phyloP scores from a whole-genome alignment of 148 eudicot species.

The Cornus kousa region DNA sequence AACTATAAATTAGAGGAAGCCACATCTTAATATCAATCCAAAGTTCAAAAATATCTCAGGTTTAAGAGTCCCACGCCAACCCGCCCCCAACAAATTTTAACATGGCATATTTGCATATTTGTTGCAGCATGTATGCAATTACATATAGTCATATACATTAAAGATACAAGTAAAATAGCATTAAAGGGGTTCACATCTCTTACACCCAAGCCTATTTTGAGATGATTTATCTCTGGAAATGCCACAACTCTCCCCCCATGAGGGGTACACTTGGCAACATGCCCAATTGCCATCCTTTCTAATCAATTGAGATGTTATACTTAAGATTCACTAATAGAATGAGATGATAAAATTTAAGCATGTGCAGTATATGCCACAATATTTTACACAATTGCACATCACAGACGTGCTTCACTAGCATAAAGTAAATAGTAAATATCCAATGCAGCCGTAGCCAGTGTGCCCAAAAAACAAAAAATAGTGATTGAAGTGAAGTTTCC shows the following conservation, averaged over 20 bases:
- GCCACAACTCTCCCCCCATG: neutral
- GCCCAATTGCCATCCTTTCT: neutral
- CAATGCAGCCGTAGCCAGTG: neutral
- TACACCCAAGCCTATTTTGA: neutral
- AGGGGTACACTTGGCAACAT: neutral
- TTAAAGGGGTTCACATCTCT: neutral
- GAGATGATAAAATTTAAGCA: neutral
- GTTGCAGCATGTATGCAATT: too few species aligned
- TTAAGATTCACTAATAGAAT: neutral
- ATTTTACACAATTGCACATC: neutral
- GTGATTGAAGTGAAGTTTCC: neutral
- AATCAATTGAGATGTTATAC: neutral
- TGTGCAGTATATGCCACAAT: neutral
- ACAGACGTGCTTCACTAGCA: constrained; percentile 1
- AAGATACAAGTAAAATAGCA: neutral
- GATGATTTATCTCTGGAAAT: too few species aligned
- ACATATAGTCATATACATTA: neutral
- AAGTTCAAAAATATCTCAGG: neutral
- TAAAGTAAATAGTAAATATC: neutral
- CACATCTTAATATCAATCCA: neutral
- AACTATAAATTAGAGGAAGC: constrained; percentile 1
- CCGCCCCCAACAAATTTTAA: neutral
- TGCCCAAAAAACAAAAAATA: too few species aligned
- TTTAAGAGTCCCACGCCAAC: neutral
- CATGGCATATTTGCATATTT: neutral